These are phyloP conservation scores for Hymenoscyphus albidus DNA, from an alignment of 2,329 filamentous ascomycete genomes.

Conservation along the genomic window DNA sequence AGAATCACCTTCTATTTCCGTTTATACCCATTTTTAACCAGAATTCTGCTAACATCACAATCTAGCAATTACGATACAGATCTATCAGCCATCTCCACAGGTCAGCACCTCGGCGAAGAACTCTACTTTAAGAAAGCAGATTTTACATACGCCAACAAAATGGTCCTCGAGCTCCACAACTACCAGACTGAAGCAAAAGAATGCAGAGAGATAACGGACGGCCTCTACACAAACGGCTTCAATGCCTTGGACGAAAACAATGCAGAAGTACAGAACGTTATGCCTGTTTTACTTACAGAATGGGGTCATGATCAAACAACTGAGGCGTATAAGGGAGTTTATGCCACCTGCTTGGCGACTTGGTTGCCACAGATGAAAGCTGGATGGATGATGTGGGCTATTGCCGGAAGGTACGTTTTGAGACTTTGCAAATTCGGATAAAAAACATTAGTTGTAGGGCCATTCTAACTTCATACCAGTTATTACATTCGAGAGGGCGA, in stretches of 20 bases:
- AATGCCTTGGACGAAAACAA: constrained; percentile 38
- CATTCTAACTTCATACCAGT: constrained; percentile 22
- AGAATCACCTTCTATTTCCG: background rate
- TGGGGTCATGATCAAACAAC: constrained; percentile 43
- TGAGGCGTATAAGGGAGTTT: constrained; percentile 38
- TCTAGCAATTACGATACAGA: constrained; percentile 39
- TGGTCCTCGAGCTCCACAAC: constrained; percentile 46
- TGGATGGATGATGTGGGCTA: constrained; percentile 55
- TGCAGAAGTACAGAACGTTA: constrained; percentile 33
- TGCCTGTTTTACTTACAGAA: constrained; percentile 39
- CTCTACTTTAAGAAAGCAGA: constrained; percentile 36
- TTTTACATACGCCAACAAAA: constrained; percentile 40
- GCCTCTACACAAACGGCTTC: constrained; percentile 40
- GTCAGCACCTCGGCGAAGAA: constrained; percentile 28
- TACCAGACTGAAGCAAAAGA: constrained; percentile 40
- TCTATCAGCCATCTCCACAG: constrained; percentile 37
- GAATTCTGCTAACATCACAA: background rate
- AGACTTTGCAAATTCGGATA: no score
- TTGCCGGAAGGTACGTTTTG: constrained; percentile 42
- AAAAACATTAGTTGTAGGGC: no score
- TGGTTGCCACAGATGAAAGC: constrained; percentile 44
- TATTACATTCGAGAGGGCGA: constrained; percentile 53
- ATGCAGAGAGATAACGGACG: constrained; percentile 37
- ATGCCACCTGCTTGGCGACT: constrained; percentile 48
- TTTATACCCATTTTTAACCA: background rate